Conservation (phyloP, 495 filamentous ascomycete species). For the Viridothelium virens region DNA sequence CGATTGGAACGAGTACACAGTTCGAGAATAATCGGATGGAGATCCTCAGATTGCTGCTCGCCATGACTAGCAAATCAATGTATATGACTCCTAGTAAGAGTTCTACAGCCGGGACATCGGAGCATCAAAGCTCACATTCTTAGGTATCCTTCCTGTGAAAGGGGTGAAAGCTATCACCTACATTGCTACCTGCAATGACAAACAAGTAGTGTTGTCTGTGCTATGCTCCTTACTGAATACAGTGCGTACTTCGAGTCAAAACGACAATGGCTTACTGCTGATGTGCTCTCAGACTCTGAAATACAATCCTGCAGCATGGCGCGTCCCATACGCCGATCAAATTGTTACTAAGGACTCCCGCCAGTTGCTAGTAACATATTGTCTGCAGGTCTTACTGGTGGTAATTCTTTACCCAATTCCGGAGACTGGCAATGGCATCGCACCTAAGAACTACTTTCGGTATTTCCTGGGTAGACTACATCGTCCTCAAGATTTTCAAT, state of each 20-base stretch:
- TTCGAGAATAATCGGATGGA: conserved; percentile 88
- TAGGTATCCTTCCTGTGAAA: conserved; percentile 68
- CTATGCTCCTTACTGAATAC: conserved; percentile 94
- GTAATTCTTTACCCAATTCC: conserved; percentile 87
- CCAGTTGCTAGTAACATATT: conserved; percentile 84
- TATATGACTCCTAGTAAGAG: conserved; percentile 72
- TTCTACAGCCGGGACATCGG: not conserved
- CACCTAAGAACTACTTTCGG: conserved; percentile 83
- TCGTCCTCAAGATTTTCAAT: conserved; percentile 94
- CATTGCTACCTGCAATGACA: conserved; percentile 77
- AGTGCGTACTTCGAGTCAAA: conserved; percentile 44
- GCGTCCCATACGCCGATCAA: conserved; percentile 81
- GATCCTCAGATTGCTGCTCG: conserved; percentile 77
- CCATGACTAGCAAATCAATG: conserved; percentile 81
- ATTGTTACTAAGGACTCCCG: conserved; percentile 90
- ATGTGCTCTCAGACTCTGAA: conserved; percentile 48
- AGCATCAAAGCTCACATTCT: conserved; percentile 15
- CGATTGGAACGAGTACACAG: conserved; percentile 80
- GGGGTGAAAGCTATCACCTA: conserved; percentile 86
- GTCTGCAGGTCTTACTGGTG: conserved; percentile 81
- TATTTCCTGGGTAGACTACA: conserved; percentile 89
- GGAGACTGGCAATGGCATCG: conserved; percentile 52
- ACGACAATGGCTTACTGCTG: not conserved
- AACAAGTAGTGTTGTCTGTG: conserved; percentile 80
- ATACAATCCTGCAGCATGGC: conserved; percentile 92